These are phyloP conservation scores for Ustilago curta DNA, from an alignment of 1,284 basidiomycete species.

Conservation along the genomic window DNA sequence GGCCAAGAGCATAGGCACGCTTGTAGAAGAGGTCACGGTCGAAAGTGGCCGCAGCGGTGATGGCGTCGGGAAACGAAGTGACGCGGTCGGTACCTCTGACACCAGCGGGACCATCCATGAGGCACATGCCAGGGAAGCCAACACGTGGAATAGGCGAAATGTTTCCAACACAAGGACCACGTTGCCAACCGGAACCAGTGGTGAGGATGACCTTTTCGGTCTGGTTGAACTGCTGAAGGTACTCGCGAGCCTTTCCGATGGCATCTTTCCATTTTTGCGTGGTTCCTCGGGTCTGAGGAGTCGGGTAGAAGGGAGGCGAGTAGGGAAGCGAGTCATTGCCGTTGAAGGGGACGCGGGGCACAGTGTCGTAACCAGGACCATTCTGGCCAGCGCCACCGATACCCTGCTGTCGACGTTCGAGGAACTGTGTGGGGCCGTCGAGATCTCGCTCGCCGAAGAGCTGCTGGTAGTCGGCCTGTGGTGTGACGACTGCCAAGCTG, in stretches of 20 bases:
- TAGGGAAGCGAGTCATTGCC: conserved; percentile 56
- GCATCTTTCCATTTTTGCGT: conserved; percentile 75
- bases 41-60: conserved; percentile 79
- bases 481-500: conserved; percentile 25
- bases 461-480: conserved; percentile 35
- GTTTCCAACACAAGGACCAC: conserved; percentile 62
- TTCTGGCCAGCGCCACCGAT: conserved; percentile 41
- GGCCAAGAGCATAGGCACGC: conserved; percentile 80
- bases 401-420: conserved; percentile 39
- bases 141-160: conserved; percentile 73
- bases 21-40: conserved; percentile 79
- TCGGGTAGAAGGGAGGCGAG: conserved; percentile 56
- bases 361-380: conserved; percentile 50
- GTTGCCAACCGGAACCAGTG: conserved; percentile 66
- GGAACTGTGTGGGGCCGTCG: conserved; percentile 21
- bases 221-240: conserved; percentile 70
- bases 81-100: conserved; percentile 72
- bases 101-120: conserved; percentile 74
- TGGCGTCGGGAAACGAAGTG: conserved; percentile 77
- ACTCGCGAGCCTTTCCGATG: conserved; percentile 72
- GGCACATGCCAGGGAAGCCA: conserved; percentile 78
- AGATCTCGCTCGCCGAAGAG: conserved; percentile 26
- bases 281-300: conserved; percentile 47
- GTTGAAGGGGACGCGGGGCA: conserved; percentile 35
- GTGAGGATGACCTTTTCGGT: conserved; percentile 72